Evolutionary conservation across 306 rosid species (phyloP).

Genomic region (Gastrolobium villosum): DNA sequence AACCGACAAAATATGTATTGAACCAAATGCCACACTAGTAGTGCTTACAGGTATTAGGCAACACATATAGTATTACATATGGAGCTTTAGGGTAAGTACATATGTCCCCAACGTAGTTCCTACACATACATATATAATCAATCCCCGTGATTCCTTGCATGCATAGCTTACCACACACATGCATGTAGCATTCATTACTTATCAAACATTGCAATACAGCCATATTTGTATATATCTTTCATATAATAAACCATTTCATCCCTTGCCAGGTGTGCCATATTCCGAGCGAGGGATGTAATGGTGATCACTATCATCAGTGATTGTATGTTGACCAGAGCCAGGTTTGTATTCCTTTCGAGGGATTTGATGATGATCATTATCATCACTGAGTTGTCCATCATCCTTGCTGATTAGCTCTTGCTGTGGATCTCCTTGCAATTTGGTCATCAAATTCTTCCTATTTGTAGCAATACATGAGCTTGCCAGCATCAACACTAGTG

Average conservation of each 20-base stretch:
- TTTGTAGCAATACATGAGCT: constrained; percentile 25
- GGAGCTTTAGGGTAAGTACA: not conserved
- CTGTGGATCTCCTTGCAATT: constrained; percentile 6
- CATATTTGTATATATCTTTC: not conserved
- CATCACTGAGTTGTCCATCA: not conserved
- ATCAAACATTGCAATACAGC: not conserved
- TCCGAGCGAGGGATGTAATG: constrained; percentile 46
- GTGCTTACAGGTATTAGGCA: not conserved
- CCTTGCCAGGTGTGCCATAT: constrained; percentile 15
- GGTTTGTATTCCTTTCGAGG: not conserved
- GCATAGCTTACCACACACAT: not conserved
- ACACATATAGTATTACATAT: not conserved
- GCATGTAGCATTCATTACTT: not conserved
- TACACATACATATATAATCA: not conserved
- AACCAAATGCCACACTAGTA: not conserved
- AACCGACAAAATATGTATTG: not conserved
- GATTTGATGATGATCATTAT: not conserved
- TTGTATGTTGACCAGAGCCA: not conserved
- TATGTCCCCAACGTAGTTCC: too few species aligned
- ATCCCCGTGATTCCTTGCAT: not conserved
- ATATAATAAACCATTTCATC: not conserved
- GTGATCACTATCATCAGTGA: constrained; percentile 41
- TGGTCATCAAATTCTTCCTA: not conserved
- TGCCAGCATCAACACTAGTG: constrained; percentile 39
- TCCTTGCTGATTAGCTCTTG: not conserved